These are phyloP conservation scores for Fusarium concolor DNA, from an alignment of 2,329 filamentous ascomycete genomes.

Conservation along the genomic window DNA sequence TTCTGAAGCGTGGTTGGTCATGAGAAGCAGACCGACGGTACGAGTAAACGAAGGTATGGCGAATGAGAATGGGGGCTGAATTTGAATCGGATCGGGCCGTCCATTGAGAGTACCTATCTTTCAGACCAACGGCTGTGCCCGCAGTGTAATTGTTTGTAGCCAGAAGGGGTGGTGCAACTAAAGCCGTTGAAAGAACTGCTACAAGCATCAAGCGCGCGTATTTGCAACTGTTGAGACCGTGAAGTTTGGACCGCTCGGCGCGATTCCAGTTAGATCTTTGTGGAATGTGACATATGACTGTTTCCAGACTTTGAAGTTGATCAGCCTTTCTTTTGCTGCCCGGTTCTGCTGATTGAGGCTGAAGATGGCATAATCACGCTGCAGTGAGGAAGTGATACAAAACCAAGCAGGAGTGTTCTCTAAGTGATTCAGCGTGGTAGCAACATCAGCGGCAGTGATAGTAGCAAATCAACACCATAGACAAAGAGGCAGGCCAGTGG, in stretches of 20 bases:
- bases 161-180: conserved; percentile 42
- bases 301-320: conserved; percentile 51
- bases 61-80: conserved; percentile 36
- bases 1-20: conserved; percentile 14
- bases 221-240: conserved; percentile 27
- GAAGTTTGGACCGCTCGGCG: conserved; percentile 35
- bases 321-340: conserved; percentile 24
- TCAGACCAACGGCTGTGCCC: conserved; percentile 32
- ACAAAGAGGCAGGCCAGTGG: conserved; percentile 26
- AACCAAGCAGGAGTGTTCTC: conserved; percentile 15
- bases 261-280: conserved; percentile 59
- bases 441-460: conserved; percentile 12
- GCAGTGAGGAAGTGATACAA: conserved; percentile 35
- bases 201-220: conserved; percentile 32
- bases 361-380: conserved; percentile 27
- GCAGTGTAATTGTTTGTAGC: conserved; percentile 36
- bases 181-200: conserved; percentile 35
- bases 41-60: conserved; percentile 40
- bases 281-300: conserved; percentile 61
- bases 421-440: conserved; percentile 14
- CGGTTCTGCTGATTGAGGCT: conserved; percentile 23
- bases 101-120: conserved; percentile 33
- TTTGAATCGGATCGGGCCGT: conserved; percentile 48
- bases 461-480: conserved; percentile 21
- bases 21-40: conserved; percentile 20